Evolutionary conservation across 306 rosid genomes (phyloP), one percentile per base, ranked within the genome.

Genomic region (Glycine tomentella): DNA sequence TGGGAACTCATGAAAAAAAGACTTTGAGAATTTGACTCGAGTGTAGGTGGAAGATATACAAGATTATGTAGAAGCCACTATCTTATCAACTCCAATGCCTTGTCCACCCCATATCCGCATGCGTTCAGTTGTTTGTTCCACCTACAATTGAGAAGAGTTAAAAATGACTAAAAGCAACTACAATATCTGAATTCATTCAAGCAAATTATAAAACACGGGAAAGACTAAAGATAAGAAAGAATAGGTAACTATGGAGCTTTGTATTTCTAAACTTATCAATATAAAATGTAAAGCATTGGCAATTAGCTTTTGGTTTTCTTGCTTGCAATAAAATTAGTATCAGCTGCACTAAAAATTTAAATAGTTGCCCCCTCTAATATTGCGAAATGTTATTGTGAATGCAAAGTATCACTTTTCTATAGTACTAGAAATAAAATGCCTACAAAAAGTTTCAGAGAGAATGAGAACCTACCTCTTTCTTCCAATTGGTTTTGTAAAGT

Each of bases 401-500:
- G 71, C 34, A 36, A 13, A 20, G 52, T 15, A 61, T 76, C 78
- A 70, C 53, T 67, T 75, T 68, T 76, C 57, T 38, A 11, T 9
- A 14, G 48, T 58, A 50, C n/a, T 67, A 10, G 6, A 46, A 75
- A 34, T 67, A 74, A 42, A n/a, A 65, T 15, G 6, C 5, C 15
- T 15, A 16, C 3, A 58, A 6, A 25, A 75, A 34, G 50, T 45
- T 52, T 72, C 8, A 57, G 65, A 63, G 33, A 55, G 75, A 45
- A 58, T 33, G 67, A 45, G 8, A 79, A 69, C 64, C 11, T 84
- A 87, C 90, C 90, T 87, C 87, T 66, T 87, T 84, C 9, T 80
- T 84, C 90, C 90, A 81, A 55, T 87, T 81, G 69, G 87, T 87
- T 70, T 57, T 87, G 80, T 73, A 81, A 77, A 87, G 87, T 73